Percentiles rank a stretch among this genome's conserved stretches.
These are phyloP conservation scores for Talaromyces verruculosus DNA, from an alignment of 2,329 filamentous ascomycete species.

Conservation along the genomic window DNA sequence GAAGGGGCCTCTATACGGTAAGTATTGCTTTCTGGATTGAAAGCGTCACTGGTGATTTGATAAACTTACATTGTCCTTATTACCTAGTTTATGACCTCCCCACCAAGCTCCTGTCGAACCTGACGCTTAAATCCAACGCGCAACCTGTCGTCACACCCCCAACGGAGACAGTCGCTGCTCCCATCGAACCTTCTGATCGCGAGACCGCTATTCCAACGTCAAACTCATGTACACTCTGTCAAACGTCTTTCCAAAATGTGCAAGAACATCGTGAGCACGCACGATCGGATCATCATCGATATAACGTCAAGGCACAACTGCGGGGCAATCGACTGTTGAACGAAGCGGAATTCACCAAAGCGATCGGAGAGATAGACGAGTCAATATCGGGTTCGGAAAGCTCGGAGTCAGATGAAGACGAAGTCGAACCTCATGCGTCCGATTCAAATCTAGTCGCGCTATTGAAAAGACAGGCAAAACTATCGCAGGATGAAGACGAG, in stretches of 20 bases:
- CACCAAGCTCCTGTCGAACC: slow-evolving; percentile 66
- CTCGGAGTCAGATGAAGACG: slow-evolving; percentile 68
- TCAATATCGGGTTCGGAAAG: slow-evolving; percentile 79
- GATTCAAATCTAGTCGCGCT: slow-evolving; percentile 66
- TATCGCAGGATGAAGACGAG: slow-evolving; percentile 44
- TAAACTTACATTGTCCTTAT: not conserved
- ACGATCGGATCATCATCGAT: slow-evolving; percentile 86
- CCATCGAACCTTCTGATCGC: slow-evolving; percentile 38
- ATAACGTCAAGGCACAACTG: slow-evolving; percentile 91
- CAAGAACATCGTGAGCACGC: slow-evolving; percentile 82
- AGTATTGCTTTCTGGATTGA: not conserved
- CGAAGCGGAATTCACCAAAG: slow-evolving; percentile 81
- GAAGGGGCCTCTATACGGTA: slow-evolving; percentile 22
- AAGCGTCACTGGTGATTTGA: not conserved
- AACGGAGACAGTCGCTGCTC: slow-evolving; percentile 26
- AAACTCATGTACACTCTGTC: slow-evolving; percentile 79
- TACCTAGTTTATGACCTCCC: slow-evolving; percentile 77
- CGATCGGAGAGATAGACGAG: slow-evolving; percentile 84
- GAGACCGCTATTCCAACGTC: slow-evolving; percentile 50
- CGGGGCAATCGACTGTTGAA: slow-evolving; percentile 69
- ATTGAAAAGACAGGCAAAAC: slow-evolving; percentile 25
- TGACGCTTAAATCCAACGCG: slow-evolving; percentile 58
- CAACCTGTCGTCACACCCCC: slow-evolving; percentile 31
- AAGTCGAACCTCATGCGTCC: slow-evolving; percentile 47
- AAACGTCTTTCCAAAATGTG: slow-evolving; percentile 67